Evolutionary conservation across 1,284 basidiomycete species (phyloP).

Genomic region (Bondarzewia mesenterica): DNA sequence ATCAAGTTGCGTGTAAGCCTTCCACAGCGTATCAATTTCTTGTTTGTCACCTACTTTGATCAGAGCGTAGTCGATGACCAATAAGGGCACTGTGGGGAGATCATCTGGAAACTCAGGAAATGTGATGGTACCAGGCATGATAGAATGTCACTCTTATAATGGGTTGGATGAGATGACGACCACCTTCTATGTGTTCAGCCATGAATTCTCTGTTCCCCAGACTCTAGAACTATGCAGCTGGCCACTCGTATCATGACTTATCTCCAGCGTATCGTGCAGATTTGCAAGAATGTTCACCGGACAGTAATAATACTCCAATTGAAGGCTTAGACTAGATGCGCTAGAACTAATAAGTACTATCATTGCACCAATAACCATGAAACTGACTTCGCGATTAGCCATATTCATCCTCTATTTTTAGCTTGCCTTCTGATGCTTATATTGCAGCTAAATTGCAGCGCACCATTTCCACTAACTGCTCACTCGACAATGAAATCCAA

Average conservation of each 20-base stretch:
- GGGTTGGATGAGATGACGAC: too few relatives aligned
- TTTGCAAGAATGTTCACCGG: too few relatives aligned
- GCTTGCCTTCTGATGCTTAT: not conserved
- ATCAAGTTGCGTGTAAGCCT: slow-evolving; percentile 24
- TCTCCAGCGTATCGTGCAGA: too few relatives aligned
- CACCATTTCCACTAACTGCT: not conserved
- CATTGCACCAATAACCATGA: too few relatives aligned
- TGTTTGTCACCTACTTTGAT: slow-evolving; percentile 17
- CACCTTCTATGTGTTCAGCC: too few relatives aligned
- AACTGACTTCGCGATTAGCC: not conserved
- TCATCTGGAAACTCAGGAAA: slow-evolving; percentile 27
- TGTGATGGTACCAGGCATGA: slow-evolving; percentile 3
- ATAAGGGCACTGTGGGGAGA: slow-evolving; percentile 25
- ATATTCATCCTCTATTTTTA: not conserved
- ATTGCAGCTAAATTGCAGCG: too few relatives aligned
- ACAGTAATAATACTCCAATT: too few relatives aligned
- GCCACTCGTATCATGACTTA: too few relatives aligned
- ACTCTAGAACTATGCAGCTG: too few relatives aligned
- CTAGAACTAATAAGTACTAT: too few relatives aligned
- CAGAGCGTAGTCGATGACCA: slow-evolving; percentile 27
- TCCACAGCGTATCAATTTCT: slow-evolving; percentile 23
- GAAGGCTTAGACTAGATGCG: not conserved
- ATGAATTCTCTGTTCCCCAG: too few relatives aligned
- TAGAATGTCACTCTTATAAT: too few relatives aligned
- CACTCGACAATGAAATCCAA: not conserved